A percentile compares a stretch with the other conserved stretches of the same genome.
phyloP scores from a whole-genome alignment of 2,329 filamentous ascomycete species.

The Cytospora leucostoma region DNA sequence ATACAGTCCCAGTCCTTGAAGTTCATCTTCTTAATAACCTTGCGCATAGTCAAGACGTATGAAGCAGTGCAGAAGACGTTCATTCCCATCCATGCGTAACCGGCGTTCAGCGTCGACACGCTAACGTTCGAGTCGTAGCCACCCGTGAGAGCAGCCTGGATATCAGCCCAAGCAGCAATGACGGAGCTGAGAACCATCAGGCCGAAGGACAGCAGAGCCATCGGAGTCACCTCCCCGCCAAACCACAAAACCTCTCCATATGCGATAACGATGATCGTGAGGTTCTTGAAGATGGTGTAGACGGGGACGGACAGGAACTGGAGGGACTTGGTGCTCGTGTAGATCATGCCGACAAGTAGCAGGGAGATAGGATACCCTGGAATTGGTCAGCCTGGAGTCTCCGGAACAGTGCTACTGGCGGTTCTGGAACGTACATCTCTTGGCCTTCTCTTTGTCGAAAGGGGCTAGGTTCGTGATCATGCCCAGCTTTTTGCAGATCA shows the following conservation, averaged over 20 bases:
- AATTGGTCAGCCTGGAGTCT: constrained; percentile 19
- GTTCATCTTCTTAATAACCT: constrained; percentile 98
- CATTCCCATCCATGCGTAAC: constrained; percentile 96
- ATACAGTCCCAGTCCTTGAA: constrained; percentile 99
- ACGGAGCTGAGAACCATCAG: constrained; percentile 95
- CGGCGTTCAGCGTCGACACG: constrained; percentile 87
- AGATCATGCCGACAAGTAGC: constrained; percentile 98
- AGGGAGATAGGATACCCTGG: constrained; percentile 94
- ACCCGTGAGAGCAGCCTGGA: constrained; percentile 76
- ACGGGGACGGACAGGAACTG: constrained; percentile 97
- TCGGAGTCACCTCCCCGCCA: constrained; percentile 83
- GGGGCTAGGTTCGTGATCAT: constrained; percentile 79
- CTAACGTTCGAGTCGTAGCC: constrained; percentile 60
- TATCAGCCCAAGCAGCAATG: constrained; percentile 96
- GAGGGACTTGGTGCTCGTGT: constrained; percentile 92
- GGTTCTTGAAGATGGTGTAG: constrained; percentile 99
- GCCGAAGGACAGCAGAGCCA: constrained; percentile 90
- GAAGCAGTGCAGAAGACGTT: constrained; percentile 94
- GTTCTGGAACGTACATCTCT: constrained; percentile 69
- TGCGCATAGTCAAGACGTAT: constrained; percentile 91
- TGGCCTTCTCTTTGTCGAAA: constrained; percentile 86
- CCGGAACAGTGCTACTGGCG: neutral
- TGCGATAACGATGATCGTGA: constrained; percentile 97
- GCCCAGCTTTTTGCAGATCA: constrained; percentile 76
- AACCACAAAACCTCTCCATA: constrained; percentile 99